A percentile compares a stretch with the other conserved stretches of the same genome.
These are phyloP conservation scores for Mortierella sp. DNA, from an alignment of 371 early-diverging fungal species.

Conservation along the genomic window DNA sequence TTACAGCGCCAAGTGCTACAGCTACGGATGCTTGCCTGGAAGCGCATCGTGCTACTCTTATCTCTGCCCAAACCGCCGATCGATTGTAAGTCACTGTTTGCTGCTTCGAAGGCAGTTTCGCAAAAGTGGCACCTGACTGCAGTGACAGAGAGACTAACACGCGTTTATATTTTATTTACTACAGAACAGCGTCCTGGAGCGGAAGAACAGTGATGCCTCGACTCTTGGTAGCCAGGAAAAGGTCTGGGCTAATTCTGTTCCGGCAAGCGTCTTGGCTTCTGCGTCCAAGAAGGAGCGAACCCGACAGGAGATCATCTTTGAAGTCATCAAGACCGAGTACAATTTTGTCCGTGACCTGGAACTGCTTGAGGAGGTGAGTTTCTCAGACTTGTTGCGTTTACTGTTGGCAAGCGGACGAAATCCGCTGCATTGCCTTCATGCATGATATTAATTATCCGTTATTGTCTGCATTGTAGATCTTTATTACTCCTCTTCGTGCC, in stretches of 20 bases:
- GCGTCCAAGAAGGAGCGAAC: constrained; percentile 83
- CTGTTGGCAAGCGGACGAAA: not conserved
- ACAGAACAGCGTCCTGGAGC: constrained; percentile 33
- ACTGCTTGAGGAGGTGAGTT: constrained; percentile 74
- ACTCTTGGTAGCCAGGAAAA: constrained; percentile 50
- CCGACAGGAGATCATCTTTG: constrained; percentile 94
- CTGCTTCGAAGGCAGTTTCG: not conserved
- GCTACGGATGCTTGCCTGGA: constrained; percentile 38
- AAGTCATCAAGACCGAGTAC: constrained; percentile 90
- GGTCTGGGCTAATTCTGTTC: constrained; percentile 74
- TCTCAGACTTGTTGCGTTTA: not conserved
- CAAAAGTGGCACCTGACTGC: not conserved
- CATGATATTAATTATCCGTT: not conserved
- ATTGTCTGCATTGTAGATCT: constrained; percentile 59
- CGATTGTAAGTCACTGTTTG: constrained; percentile 26
- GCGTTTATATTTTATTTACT: not conserved
- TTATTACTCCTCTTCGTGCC: constrained; percentile 79
- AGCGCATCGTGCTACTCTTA: constrained; percentile 48
- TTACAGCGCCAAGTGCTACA: constrained; percentile 41
- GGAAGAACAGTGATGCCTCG: constrained; percentile 46
- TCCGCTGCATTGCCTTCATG: not conserved
- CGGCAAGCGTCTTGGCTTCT: constrained; percentile 77
- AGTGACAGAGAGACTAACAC: not conserved
- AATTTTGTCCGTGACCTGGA: constrained; percentile 90
- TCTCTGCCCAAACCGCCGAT: constrained; percentile 48